A percentile compares a stretch with the other conserved stretches of the same genome.
These are phyloP conservation scores for Colletotrichum sp. DNA, from an alignment of 2,329 filamentous ascomycete species.

Conservation along the genomic window DNA sequence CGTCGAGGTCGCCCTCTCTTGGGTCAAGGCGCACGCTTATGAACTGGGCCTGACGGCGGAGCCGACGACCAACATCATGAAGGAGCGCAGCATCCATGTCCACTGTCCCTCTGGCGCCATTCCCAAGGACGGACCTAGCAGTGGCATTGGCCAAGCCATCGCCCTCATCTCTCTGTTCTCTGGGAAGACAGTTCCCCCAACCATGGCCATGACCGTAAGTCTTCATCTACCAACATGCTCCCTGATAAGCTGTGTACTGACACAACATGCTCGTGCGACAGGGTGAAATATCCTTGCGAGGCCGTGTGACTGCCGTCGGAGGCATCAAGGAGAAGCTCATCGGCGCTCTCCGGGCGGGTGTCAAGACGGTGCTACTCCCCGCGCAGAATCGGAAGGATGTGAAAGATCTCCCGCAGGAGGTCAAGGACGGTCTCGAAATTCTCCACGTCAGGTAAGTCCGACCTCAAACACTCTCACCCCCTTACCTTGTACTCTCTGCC, in stretches of 20 bases:
- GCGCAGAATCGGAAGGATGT: slow-evolving; percentile 90
- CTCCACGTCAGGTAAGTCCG: slow-evolving; percentile 80
- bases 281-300: slow-evolving; percentile 79
- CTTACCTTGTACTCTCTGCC: slow-evolving; percentile 46
- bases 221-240: background rate
- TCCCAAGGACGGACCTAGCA: slow-evolving; percentile 88
- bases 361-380: slow-evolving; percentile 91
- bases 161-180: slow-evolving; percentile 91
- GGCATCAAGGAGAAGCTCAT: slow-evolving; percentile 99
- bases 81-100: slow-evolving; percentile 90
- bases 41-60: slow-evolving; percentile 84
- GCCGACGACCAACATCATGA: slow-evolving; percentile 92
- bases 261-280: slow-evolving; percentile 32
- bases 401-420: slow-evolving; percentile 88
- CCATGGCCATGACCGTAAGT: slow-evolving; percentile 90
- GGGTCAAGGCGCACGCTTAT: slow-evolving; percentile 96
- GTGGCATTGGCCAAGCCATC: slow-evolving; percentile 92
- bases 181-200: slow-evolving; percentile 84
- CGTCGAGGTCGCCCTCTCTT: slow-evolving; percentile 93
- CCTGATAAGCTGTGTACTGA: slow-evolving; percentile 1
- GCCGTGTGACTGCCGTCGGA: slow-evolving; percentile 90
- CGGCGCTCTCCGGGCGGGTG: slow-evolving; percentile 88
- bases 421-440: slow-evolving; percentile 85
- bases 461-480: slow-evolving; percentile 1
- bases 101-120: slow-evolving; percentile 95